Percentiles rank a stretch among this genome's conserved stretches.
Evolutionary conservation across 2,329 filamentous ascomycete genomes (phyloP).

Genomic region (Sordariomycetes sp.): DNA sequence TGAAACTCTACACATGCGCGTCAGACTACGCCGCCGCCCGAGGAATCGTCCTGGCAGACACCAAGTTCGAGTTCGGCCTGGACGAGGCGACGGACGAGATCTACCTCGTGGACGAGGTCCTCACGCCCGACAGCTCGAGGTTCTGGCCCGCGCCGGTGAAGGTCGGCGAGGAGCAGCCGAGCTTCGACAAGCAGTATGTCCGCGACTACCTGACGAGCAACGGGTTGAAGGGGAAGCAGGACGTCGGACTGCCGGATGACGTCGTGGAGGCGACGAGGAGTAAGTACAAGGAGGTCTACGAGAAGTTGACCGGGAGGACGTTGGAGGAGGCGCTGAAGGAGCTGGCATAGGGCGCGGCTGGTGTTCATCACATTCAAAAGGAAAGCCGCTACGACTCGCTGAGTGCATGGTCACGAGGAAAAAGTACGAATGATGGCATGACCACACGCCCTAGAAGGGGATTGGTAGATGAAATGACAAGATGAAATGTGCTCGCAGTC

Average conservation of each 20-base stretch:
- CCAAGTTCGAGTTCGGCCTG: slow-evolving; percentile 36
- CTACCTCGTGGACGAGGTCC: slow-evolving; percentile 68
- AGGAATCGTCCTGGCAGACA: slow-evolving; percentile 31
- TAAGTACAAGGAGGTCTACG: slow-evolving; percentile 69
- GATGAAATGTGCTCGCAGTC: too few relatives aligned
- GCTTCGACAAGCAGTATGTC: slow-evolving; percentile 82
- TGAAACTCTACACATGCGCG: slow-evolving; percentile 30
- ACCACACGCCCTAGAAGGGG: too few relatives aligned
- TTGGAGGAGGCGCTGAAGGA: not conserved
- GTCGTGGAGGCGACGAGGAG: slow-evolving; percentile 59
- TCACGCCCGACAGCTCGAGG: slow-evolving; percentile 74
- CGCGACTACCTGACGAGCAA: slow-evolving; percentile 71
- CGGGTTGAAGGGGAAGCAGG: slow-evolving; percentile 47
- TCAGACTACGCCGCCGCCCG: slow-evolving; percentile 47
- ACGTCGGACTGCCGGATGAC: slow-evolving; percentile 53
- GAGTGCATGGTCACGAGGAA: too few relatives aligned
- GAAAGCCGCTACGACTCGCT: too few relatives aligned
- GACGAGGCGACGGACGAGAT: slow-evolving; percentile 37
- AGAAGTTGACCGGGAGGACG: slow-evolving; percentile 2
- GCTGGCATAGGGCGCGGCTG: too few relatives aligned
- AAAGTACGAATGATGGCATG: too few relatives aligned
- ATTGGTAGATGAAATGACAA: too few relatives aligned
- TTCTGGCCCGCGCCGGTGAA: slow-evolving; percentile 73
- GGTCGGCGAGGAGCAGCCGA: slow-evolving; percentile 65
- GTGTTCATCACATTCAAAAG: too few relatives aligned